Evolutionary conservation across 1,284 basidiomycete species (phyloP), one percentile per base, ranked within the genome.

Genomic region (Xerocomus amazonicus): DNA sequence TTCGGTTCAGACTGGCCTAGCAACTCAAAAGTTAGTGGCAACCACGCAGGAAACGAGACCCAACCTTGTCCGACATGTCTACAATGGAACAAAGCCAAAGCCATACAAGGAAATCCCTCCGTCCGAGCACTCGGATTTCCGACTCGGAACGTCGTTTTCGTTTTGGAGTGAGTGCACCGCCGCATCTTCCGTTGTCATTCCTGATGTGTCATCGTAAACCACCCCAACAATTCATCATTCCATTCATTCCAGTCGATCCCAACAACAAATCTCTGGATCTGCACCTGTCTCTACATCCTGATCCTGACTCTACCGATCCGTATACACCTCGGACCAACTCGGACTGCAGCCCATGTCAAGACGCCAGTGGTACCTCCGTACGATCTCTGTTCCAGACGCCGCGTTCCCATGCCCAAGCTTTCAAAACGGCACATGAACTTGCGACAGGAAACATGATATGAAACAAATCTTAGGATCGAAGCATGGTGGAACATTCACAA

Each of bases 81-180:
- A 34, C 34, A 26, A 48, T 27, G 44, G 38, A 45, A 60, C 52
- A 65, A 59, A 28, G 58, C 49, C 28, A 54, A 4, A 0, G 0
- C 59, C 42, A 44, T 17, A 56, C 46, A 34, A 5, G 51, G 58
- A 23, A 58, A 16, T 28, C 2, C 16, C 16, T 16, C 13, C 35
- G 28, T 39, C 38, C 38, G 38, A 27, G 38, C 38, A 39, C 38
- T 13, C 38, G 38, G 38, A 38, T 38, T 31, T 23, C 36, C 36
- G 12, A 38, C n/a, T 9, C 35, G 35, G 35, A 12, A 9, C 29
- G 12, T 31, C 29, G 19, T 23, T 23, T 23, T n/a, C n/a, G n/a
- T n/a, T n/a, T n/a, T n/a, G n/a, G n/a, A 23, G 3, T 4, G 8
- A 9, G 32, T 43, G 27, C 44, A 29, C 31, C 44, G 35, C 4